Evolutionary conservation across 331 rosid species (phyloP).

Genomic region (Rosa hybrid): DNA sequence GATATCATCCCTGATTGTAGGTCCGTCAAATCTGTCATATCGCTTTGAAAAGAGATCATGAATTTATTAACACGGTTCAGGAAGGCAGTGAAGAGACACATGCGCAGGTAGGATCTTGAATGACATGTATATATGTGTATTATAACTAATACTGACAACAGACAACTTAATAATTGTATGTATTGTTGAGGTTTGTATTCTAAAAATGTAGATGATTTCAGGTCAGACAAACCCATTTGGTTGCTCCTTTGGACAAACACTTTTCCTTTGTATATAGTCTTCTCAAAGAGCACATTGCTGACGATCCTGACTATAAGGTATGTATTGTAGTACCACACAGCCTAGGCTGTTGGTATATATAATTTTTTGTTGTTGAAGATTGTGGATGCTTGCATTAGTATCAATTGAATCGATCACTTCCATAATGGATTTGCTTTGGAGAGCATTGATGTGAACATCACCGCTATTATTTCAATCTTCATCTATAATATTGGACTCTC

Average conservation of each 20-base stretch:
- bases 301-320: conserved; percentile 92
- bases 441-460: not conserved
- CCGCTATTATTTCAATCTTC: not conserved
- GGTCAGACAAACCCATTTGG: conserved; percentile 76
- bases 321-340: conserved; percentile 19
- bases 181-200: conserved; percentile 13
- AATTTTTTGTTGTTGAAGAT: not conserved
- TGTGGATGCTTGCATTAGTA: not conserved
- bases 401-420: not conserved
- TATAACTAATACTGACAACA: not conserved
- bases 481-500: conserved; percentile 1
- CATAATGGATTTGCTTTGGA: not conserved
- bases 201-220: conserved; percentile 48
- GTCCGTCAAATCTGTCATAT: conserved; percentile 91
- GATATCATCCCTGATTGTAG: conserved; percentile 43
- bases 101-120: conserved; percentile 57
- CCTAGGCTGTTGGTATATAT: conserved; percentile 4
- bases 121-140: not conserved
- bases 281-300: conserved; percentile 88
- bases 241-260: conserved; percentile 84
- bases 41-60: conserved; percentile 92
- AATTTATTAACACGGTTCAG: conserved; percentile 79
- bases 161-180: not conserved
- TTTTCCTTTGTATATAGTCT: conserved; percentile 62
- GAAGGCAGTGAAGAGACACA: conserved; percentile 96